Evolutionary conservation across 2,329 filamentous ascomycete species (phyloP).

Genomic region (Didymellaceae sp.): DNA sequence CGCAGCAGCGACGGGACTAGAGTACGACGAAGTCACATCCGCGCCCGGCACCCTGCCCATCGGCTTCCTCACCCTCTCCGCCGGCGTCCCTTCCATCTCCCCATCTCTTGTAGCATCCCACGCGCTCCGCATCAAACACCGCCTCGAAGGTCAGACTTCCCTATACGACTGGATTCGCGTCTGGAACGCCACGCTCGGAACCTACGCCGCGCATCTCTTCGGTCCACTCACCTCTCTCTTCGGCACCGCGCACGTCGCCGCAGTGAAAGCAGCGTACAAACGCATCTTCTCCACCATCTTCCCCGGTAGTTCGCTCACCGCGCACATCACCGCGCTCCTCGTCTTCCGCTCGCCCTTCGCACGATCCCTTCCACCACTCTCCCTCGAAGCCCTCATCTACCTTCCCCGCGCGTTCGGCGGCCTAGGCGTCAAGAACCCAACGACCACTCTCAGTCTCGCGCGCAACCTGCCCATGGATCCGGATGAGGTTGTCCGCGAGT

Average conservation of each 20-base stretch:
- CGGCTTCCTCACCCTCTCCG: constrained; percentile 17
- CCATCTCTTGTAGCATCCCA: constrained; percentile 22
- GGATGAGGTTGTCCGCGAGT: constrained; percentile 10
- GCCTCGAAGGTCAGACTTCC: constrained; percentile 26
- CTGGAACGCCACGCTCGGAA: constrained; percentile 38
- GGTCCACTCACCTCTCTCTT: constrained; percentile 36
- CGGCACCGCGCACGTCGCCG: constrained; percentile 32
- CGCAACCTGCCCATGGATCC: constrained; percentile 17
- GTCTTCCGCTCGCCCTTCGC: constrained; percentile 5
- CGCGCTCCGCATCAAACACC: constrained; percentile 28
- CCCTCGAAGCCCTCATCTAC: constrained; percentile 37
- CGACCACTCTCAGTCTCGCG: constrained; percentile 30
- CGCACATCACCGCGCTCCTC: constrained; percentile 26
- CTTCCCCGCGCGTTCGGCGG: constrained; percentile 37
- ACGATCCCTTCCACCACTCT: constrained; percentile 3
- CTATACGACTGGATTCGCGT: constrained; percentile 36
- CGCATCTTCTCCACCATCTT: constrained; percentile 34
- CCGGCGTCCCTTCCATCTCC: constrained; percentile 17
- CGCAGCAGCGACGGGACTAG: constrained; percentile 25
- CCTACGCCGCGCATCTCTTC: constrained; percentile 35
- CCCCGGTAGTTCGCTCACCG: constrained; percentile 25
- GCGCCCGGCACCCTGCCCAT: constrained; percentile 16
- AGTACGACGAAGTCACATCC: neutral
- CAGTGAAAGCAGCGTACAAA: constrained; percentile 32
- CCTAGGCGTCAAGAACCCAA: constrained; percentile 40